Base-by-base conservation (phyloP, 352 stramenopile species). In the Plasmopara viticola region DNA sequence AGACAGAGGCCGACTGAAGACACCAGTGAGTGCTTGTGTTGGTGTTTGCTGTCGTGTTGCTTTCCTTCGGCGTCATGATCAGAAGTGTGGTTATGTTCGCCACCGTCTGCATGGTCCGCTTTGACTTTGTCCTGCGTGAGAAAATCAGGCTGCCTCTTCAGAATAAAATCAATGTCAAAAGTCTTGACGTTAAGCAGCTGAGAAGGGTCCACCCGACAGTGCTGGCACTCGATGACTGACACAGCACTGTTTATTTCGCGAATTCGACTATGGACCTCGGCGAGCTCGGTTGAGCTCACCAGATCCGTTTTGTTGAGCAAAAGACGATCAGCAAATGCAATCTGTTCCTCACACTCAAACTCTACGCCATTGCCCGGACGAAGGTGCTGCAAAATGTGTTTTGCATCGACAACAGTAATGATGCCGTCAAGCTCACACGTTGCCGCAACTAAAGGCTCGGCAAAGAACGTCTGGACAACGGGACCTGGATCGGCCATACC, bases 231-330 rank as follows among this genome's bases (percentile, higher is more conserved):
- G 34, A 59, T 70, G 17, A 88, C 62, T 17, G 62, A 58, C 28
- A 83, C 74, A 7, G 67, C 52, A 7, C 67, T 53, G 31, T 87
- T 87, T 54, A 87, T 73, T n/a, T 56, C 56, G n/a, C 44, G 41
- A 47, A 87, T 66, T 29, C 57, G 61, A 28, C 33, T 15, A 18
- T 47, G 54, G 38, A 84, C 60, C 31, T 66, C 49, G 10, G 31
- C 64, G 30, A 86, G 48, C 64, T 98, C 90, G 18, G 85, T 72
- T 6, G 35, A 41, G 14, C 65, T 90, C 1, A 98, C 91, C 29
- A 98, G 72, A 69, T 99, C 95, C 39, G 93, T 87, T 60, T 99
- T 99, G 70, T 98, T 98, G 25, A 99, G 72, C 33, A 98, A 48
- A 60, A 99, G 88, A 17, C 93, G 91, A 67, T 99, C 95, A 2